A percentile compares a stretch with the other conserved stretches of the same genome.
phyloP scores from a whole-genome alignment of 495 filamentous ascomycete species.

The Annulohypoxylon moriforme region DNA sequence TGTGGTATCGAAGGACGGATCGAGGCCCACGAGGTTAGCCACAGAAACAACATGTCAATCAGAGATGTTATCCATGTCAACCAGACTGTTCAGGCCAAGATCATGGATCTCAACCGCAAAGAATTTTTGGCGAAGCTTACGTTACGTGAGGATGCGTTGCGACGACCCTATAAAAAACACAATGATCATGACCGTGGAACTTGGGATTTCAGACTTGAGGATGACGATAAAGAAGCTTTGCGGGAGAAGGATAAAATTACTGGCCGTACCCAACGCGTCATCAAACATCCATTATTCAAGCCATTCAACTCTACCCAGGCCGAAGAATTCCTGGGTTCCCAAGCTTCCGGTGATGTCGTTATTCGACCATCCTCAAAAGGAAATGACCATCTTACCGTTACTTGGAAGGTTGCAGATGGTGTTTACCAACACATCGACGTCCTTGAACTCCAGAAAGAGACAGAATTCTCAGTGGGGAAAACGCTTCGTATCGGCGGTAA shows the following conservation, averaged over 20 bases:
- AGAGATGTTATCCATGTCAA: slow-evolving; percentile 72
- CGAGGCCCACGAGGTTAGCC: slow-evolving; percentile 75
- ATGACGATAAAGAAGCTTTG: slow-evolving; percentile 78
- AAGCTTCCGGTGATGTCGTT: slow-evolving; percentile 86
- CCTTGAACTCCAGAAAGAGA: slow-evolving; percentile 94
- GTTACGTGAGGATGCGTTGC: slow-evolving; percentile 80
- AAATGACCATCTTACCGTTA: slow-evolving; percentile 92
- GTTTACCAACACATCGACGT: slow-evolving; percentile 98
- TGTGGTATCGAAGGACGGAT: slow-evolving; percentile 93
- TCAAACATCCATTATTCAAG: slow-evolving; percentile 95
- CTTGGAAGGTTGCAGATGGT: slow-evolving; percentile 97
- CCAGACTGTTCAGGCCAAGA: slow-evolving; percentile 88
- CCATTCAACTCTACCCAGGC: slow-evolving; percentile 94
- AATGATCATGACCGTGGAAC: slow-evolving; percentile 77
- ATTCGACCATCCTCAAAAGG: slow-evolving; percentile 95
- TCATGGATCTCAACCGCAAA: slow-evolving; percentile 85
- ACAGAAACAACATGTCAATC: slow-evolving; percentile 62
- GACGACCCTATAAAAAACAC: slow-evolving; percentile 71
- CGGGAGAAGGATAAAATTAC: slow-evolving; percentile 83
- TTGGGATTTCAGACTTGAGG: slow-evolving; percentile 88
- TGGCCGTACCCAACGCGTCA: slow-evolving; percentile 87
- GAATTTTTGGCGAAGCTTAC: slow-evolving; percentile 83
- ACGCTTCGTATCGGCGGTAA: slow-evolving; percentile 84
- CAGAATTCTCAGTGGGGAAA: slow-evolving; percentile 90
- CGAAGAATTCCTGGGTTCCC: slow-evolving; percentile 89